Evolutionary conservation across 371 early-diverging fungal genomes (phyloP).

Genomic region (Lichtheimia hyalospora): DNA sequence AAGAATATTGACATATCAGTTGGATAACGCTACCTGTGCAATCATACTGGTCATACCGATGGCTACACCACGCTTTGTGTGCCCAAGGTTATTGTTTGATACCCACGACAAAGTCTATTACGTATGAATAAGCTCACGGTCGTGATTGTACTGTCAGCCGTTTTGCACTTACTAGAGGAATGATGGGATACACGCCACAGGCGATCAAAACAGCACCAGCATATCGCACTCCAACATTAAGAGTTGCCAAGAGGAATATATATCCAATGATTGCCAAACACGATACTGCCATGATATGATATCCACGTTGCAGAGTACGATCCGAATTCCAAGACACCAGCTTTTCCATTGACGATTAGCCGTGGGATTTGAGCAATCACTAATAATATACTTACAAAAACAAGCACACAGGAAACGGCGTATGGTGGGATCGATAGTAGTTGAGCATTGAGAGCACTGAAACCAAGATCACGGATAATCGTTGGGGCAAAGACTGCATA

Average conservation of each 20-base stretch:
- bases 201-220: conserved; percentile 56
- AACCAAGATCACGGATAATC: conserved; percentile 39
- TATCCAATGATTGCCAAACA: conserved; percentile 34
- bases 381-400: conserved; percentile 26
- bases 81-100: conserved; percentile 57
- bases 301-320: conserved; percentile 33
- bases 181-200: conserved; percentile 57
- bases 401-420: conserved; percentile 27
- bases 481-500: conserved; percentile 44
- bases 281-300: conserved; percentile 31
- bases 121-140: neutral
- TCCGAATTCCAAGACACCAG: conserved; percentile 41
- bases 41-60: conserved; percentile 54
- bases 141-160: neutral
- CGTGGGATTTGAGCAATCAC: neutral
- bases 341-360: neutral
- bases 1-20: no score
- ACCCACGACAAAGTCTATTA: conserved; percentile 51
- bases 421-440: conserved; percentile 42
- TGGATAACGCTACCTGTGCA: conserved; percentile 25
- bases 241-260: conserved; percentile 35
- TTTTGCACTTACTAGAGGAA: conserved; percentile 28
- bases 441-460: conserved; percentile 32
- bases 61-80: conserved; percentile 57
- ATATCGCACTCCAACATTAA: conserved; percentile 44